Evolutionary conservation across 2,329 filamentous ascomycete genomes (phyloP), one percentile per base, ranked within the genome.

Genomic region (Gyromitra esculenta): DNA sequence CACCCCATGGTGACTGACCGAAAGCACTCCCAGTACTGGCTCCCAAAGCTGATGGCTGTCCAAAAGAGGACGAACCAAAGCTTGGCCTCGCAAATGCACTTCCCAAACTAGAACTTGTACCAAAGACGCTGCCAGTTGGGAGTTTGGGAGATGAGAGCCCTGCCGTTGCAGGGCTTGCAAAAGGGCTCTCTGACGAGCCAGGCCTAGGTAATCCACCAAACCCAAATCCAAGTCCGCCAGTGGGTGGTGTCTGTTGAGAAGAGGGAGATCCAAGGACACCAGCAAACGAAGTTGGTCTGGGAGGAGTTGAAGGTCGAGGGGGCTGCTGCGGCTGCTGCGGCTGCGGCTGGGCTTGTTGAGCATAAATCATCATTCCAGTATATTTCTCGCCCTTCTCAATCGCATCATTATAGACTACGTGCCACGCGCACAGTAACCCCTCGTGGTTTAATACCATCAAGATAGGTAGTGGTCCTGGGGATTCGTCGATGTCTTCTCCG

Each of bases 381-480:
- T 94, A 98, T 0, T 89, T 88, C 5, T 89, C 89, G 2, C 90
- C 90, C 80, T 91, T 86, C 75, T 91, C 89, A 77, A 99, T 90
- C 1, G 95, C 94, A 54, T 96, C 93, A 45, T 91, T 89, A 84
- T 97, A 97, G 21, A 98, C 88, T 56, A 98, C 85, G 93, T 95
- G 97, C 94, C 95, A 99, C 11, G 90, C 88, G 59, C 89, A 90
- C 15, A 99, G 86, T 8, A 97, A 85, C 79, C 96, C 96, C 81
- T 97, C 93, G 79, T 97, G 91, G 76, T 96, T 98, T 15, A 99
- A 86, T 39, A 93, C 87, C 87, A 96, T 91, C 54, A 97, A 86
- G 9, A 91, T 93, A 5, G 96, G 96, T 7, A 98, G 84, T 11
- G 96, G 95, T 0, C 89, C 90, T 0, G 91, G 87, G 3, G 94